phyloP scores from a whole-genome alignment of 192 early-diverging fungal species.

The Coemansia sp. region DNA sequence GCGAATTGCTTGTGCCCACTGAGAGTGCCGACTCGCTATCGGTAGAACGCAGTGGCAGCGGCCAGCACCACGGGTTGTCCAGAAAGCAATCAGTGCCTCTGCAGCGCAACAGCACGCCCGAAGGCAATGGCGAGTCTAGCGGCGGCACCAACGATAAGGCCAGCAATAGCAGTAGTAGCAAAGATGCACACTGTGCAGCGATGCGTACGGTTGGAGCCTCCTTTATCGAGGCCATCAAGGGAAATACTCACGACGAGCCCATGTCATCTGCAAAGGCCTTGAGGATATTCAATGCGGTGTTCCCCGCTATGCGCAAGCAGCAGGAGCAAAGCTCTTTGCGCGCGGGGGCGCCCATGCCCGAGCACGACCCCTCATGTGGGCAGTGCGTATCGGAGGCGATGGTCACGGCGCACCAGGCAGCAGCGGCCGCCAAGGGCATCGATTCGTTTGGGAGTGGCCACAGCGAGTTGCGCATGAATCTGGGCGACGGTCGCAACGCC shows the following conservation, averaged over 20 bases:
- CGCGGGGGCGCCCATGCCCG: background rate
- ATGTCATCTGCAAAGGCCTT: constrained; percentile 44
- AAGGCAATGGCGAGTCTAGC: background rate
- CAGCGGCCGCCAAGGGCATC: constrained; percentile 13
- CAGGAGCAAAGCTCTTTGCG: background rate
- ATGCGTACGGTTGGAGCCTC: background rate
- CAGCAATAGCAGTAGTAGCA: background rate
- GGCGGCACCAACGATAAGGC: background rate
- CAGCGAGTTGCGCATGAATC: constrained; percentile 46
- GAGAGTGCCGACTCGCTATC: constrained; percentile 5
- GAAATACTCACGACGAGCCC: constrained; percentile 43
- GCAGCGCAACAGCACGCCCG: background rate
- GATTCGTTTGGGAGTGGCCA: constrained; percentile 10
- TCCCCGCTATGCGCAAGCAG: constrained; percentile 12
- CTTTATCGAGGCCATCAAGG: constrained; percentile 23
- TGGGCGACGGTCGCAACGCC: constrained; percentile 47
- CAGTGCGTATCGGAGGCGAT: constrained; percentile 43
- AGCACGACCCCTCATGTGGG: constrained; percentile 38
- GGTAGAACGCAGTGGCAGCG: constrained; percentile 1
- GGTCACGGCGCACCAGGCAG: constrained; percentile 28
- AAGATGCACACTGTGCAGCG: background rate
- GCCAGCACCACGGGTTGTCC: constrained; percentile 3
- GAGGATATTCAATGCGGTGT: constrained; percentile 38
- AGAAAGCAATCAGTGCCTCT: constrained; percentile 12
- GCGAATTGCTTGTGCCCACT: background rate